Evolutionary conservation across 768 basidiomycete species (phyloP), one percentile per base, ranked within the genome.

Genomic region (Phylloporus rhodoxanthus): DNA sequence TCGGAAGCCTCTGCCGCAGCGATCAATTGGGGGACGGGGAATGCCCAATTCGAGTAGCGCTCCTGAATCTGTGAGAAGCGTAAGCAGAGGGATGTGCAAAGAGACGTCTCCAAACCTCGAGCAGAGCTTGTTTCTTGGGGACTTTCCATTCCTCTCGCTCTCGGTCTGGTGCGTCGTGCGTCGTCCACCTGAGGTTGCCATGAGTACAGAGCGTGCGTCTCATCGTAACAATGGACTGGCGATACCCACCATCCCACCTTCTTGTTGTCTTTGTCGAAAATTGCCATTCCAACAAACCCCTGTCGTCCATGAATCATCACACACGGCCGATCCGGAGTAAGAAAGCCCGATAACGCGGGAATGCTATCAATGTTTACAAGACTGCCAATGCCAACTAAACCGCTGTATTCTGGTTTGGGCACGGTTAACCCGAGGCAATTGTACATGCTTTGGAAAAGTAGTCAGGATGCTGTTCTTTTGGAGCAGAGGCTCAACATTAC

Each of bases 121-220:
- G 41, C 39, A 66, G 37, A 28, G 43, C 49, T 44, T 64, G 39
- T 29, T 56, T 45, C 50, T 54, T 64, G 19, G 54, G 52, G 11
- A 66, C 14, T 30, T 66, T 61, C 65, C 59, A 61, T 51, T 68
- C 64, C 40, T 66, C 61, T 26, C 63, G 59, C 11, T 47, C 37
- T 45, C 61, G 61, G 11, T 64, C 54, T 14, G 59, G 46, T 21
- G 59, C 59, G 26, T 66, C 64, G 26, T 66, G 54, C 0, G 59
- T 56, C 28, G 66, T 64, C 66, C 64, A 66, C 65, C 66, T 66
- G 39, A 10, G 2, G 8, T 45, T 26, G 21, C 13, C 0, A 44
- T 44, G 29, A 52, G 25, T 4, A 37, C 43, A 20, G 20, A 44
- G 7, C 13, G 3, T 13, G 28, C 10, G 19, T 17, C 20, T 8